Evolutionary conservation across 805 yeast genomes (phyloP).

Genomic region (Metschnikowia drakensbergensis): DNA sequence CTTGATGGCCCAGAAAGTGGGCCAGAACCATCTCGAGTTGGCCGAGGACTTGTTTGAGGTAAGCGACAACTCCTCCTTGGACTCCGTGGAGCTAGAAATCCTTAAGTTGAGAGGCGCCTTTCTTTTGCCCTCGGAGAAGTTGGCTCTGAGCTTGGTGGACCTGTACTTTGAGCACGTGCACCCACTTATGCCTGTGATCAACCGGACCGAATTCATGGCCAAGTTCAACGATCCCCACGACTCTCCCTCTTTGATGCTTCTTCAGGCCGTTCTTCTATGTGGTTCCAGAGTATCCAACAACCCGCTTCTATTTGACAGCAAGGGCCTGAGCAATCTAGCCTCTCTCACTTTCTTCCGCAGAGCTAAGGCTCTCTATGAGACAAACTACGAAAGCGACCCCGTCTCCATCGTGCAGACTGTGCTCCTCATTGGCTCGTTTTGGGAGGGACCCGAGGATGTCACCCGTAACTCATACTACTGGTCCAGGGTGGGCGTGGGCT

Average conservation of each 20-base stretch:
- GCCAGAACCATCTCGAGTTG: constrained; percentile 46
- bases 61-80: constrained; percentile 32
- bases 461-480: constrained; percentile 65
- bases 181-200: constrained; percentile 65
- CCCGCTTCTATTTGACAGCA: constrained; percentile 47
- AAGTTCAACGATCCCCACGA: constrained; percentile 51
- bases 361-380: constrained; percentile 71
- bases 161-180: constrained; percentile 62
- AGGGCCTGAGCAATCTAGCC: constrained; percentile 52
- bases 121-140: constrained; percentile 55
- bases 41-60: constrained; percentile 38
- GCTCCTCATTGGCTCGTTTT: constrained; percentile 59
- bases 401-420: constrained; percentile 59
- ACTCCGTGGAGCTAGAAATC: constrained; percentile 62
- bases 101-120: constrained; percentile 68
- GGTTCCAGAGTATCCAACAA: constrained; percentile 61
- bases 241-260: constrained; percentile 60
- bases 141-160: constrained; percentile 58
- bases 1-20: constrained; percentile 42
- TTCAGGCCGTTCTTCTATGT: constrained; percentile 64
- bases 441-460: constrained; percentile 72
- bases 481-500: constrained; percentile 63
- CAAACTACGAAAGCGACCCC: constrained; percentile 64
- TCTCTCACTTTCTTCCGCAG: constrained; percentile 55
- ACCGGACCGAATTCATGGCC: constrained; percentile 57